Percentiles rank a stretch among this genome's conserved stretches.
These are phyloP conservation scores for Cryptococcus neoformans DNA, from an alignment of 1,284 basidiomycete genomes.

Conservation along the genomic window DNA sequence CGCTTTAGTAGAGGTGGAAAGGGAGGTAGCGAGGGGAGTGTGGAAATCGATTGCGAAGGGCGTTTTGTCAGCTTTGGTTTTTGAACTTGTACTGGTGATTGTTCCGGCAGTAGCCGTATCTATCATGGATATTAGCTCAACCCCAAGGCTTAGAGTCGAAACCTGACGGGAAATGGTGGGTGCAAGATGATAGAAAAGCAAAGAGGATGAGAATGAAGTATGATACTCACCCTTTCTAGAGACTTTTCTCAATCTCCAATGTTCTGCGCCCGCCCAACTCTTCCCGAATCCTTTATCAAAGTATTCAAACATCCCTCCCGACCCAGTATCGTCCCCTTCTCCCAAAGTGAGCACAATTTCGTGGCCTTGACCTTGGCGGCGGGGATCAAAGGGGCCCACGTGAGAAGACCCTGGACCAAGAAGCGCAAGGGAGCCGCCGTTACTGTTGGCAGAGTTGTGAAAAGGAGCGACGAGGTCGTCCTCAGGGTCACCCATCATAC, in stretches of 20 bases:
- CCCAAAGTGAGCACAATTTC: conserved; percentile 83
- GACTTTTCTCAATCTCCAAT: conserved; percentile 87
- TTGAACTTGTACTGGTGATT: conserved; percentile 29
- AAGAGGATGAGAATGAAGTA: too few relatives aligned
- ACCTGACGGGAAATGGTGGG: not conserved
- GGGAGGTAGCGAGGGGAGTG: conserved; percentile 52
- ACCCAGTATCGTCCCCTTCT: conserved; percentile 51
- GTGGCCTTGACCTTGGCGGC: conserved; percentile 63
- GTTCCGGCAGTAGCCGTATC: conserved; percentile 48
- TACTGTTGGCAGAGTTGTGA: conserved; percentile 20
- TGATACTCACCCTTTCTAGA: conserved; percentile 64
- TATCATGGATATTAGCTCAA: conserved; percentile 4
- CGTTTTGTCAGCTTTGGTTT: conserved; percentile 69
- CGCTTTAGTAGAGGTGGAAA: conserved; percentile 60
- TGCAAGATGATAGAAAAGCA: too few relatives aligned
- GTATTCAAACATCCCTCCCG: conserved; percentile 75
- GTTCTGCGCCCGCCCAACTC: conserved; percentile 98
- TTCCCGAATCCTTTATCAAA: conserved; percentile 87
- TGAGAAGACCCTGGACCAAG: conserved; percentile 49
- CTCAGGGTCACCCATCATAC: conserved; percentile 49
- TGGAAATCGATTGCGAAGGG: conserved; percentile 86
- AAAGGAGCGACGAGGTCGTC: conserved; percentile 17
- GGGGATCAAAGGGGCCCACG: conserved; percentile 70
- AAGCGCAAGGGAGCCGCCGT: conserved; percentile 19
- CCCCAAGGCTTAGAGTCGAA: not conserved